phyloP scores from a whole-genome alignment of 2,329 filamentous ascomycete species.

The Colletotrichum tropicale region DNA sequence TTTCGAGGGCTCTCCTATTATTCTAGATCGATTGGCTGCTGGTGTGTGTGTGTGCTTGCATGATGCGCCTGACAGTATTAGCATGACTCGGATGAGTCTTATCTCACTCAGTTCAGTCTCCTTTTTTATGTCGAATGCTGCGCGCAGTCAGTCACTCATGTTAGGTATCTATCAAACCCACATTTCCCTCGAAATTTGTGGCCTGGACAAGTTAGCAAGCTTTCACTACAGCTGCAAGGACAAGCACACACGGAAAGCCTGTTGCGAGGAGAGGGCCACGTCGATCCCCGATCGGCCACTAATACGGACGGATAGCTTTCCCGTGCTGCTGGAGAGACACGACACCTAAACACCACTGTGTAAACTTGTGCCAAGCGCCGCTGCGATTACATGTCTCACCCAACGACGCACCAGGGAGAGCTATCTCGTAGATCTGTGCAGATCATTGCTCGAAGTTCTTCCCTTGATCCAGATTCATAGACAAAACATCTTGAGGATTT shows the following conservation, averaged over 20 bases:
- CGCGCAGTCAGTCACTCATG: neutral
- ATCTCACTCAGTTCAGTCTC: neutral
- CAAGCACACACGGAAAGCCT: neutral
- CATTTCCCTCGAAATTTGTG: neutral
- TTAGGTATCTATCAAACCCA: neutral
- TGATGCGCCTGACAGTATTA: too few relatives aligned
- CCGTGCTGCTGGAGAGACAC: neutral
- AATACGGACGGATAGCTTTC: neutral
- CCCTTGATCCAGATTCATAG: neutral
- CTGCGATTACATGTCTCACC: slow-evolving; percentile 6
- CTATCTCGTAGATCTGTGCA: neutral
- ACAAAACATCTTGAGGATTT: neutral
- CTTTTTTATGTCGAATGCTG: neutral
- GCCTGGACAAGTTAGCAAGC: neutral
- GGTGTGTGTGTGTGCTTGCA: neutral
- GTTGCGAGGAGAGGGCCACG: neutral
- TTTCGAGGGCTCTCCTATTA: neutral
- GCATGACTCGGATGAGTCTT: neutral
- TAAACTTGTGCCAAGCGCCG: neutral
- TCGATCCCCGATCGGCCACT: neutral
- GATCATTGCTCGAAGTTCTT: neutral
- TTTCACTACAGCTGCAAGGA: neutral
- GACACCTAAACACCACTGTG: neutral
- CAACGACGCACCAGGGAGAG: neutral
- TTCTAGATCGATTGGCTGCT: neutral